Evolutionary conservation across 2,329 filamentous ascomycete genomes (phyloP), one percentile per base, ranked within the genome.

Genomic region (Allantophomopsis lycopodina): DNA sequence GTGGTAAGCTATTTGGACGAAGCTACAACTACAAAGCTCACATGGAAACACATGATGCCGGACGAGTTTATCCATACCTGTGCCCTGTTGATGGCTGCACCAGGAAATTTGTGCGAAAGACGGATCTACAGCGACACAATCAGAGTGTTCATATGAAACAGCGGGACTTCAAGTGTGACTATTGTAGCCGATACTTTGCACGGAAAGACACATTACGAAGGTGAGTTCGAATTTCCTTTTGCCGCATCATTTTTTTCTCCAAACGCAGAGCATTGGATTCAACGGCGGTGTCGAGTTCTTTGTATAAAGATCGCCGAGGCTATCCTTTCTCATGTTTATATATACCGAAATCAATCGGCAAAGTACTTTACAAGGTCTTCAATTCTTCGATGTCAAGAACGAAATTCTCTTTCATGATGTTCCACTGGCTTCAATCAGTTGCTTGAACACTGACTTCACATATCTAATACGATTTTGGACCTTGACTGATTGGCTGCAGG

Each of bases 1-100:
- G 87, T 53, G 78, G 79, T 6, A 84, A 81, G 56, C 71, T 80
- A 13, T 94, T 94, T 56, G 84, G 83, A 47, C 69, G 87, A 45
- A 80, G 76, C 51, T 93, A 89, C 63, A 94, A 94, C 60, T 85
- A 79, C 62, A 87, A 83, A 53, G 82, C 85, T 21, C 87, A 94
- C 56, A 71, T 88, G 69, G 80, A 88, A 53, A 88, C 79, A 1
- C 87, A 94, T 54, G 77, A 91, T 53, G 76, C 83, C 12, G 70
- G 73, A 43, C 70, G 81, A 41, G 73, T 75, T 50, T 83, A 83
- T 50, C 76, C 79, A 0, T 81, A 85, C 51, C 66, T 69, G 1
- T 94, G 87, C 58, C 63, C 63, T 2, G 62, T 76, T 21, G 58
- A 67, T 2, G 71, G 69, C 39, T 94, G 87, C 60, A 68, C 62